Conservation (phyloP, 345 rosid genomes). For the Alliaria petiolata region DNA sequence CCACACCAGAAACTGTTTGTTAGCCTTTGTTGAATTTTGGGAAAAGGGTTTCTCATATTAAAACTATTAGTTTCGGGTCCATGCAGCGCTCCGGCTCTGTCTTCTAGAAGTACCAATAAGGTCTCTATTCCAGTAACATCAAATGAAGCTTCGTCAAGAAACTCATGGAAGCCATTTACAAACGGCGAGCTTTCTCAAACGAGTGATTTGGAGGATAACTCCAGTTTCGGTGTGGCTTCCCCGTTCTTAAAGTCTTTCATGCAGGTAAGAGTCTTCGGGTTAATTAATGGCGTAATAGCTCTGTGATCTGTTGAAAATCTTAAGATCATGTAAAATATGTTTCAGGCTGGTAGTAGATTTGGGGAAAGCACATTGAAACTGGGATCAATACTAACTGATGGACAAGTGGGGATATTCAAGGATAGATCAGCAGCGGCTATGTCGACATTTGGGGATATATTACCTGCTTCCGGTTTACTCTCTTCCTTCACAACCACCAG, state of each 20-base stretch:
- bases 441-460: conserved; percentile 95
- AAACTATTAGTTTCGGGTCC: background rate
- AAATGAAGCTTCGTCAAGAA: conserved; percentile 54
- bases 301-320: background rate
- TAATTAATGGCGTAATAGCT: background rate
- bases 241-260: conserved; percentile 88
- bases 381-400: conserved; percentile 91
- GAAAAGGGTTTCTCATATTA: conserved; percentile 1
- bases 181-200: conserved; percentile 67
- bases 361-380: conserved; percentile 93
- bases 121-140: conserved; percentile 46
- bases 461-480: conserved; percentile 94
- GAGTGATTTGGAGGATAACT: conserved; percentile 58
- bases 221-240: conserved; percentile 78
- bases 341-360: conserved; percentile 93
- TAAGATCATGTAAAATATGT: background rate
- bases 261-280: conserved; percentile 51
- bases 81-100: conserved; percentile 78
- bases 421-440: conserved; percentile 95
- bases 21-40: background rate
- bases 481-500: conserved; percentile 83
- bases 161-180: conserved; percentile 60
- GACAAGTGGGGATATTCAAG: conserved; percentile 96
- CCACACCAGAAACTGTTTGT: conserved; percentile 3
- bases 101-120: conserved; percentile 66